A percentile compares a stretch with the other conserved stretches of the same genome.
Conservation (phyloP, 257 asterid genomes). For the Galeopsis tetrahit region DNA sequence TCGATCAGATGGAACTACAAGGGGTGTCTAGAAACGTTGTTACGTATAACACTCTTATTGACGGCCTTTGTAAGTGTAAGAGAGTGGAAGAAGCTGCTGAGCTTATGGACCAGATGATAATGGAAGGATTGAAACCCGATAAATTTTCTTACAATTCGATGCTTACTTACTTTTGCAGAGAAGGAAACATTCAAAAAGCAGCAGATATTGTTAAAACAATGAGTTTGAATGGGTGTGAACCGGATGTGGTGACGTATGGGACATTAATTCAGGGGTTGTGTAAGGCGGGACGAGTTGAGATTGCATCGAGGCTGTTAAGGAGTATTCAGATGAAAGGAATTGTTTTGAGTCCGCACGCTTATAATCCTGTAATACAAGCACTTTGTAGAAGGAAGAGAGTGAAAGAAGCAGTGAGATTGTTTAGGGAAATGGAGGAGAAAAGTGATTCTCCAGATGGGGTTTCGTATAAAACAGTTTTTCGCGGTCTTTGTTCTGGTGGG, state of each 20-base stretch:
- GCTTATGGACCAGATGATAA: constrained; percentile 93
- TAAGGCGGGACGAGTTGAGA: constrained; percentile 71
- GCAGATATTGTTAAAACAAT: constrained; percentile 83
- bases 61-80: constrained; percentile 76
- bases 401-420: constrained; percentile 74
- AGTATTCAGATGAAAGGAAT: constrained; percentile 88
- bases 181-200: constrained; percentile 84
- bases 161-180: constrained; percentile 76
- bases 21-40: constrained; percentile 78
- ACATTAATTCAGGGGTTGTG: constrained; percentile 86
- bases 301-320: constrained; percentile 73
- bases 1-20: constrained; percentile 85
- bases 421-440: constrained; percentile 92
- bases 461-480: constrained; percentile 67
- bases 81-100: constrained; percentile 85
- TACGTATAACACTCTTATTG: constrained; percentile 85
- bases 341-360: constrained; percentile 73
- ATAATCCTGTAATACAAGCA: constrained; percentile 82
- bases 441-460: constrained; percentile 81
- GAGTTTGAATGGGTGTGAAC: constrained; percentile 82
- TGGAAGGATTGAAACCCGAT: constrained; percentile 85
- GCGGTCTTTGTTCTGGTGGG: constrained; percentile 88
- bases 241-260: constrained; percentile 83
- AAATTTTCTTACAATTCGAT: constrained; percentile 78
- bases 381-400: constrained; percentile 62